Evolutionary conservation across 176 grass and related monocot species (phyloP), one percentile per base, ranked within the genome.

Genomic region (Chloris gayana): DNA sequence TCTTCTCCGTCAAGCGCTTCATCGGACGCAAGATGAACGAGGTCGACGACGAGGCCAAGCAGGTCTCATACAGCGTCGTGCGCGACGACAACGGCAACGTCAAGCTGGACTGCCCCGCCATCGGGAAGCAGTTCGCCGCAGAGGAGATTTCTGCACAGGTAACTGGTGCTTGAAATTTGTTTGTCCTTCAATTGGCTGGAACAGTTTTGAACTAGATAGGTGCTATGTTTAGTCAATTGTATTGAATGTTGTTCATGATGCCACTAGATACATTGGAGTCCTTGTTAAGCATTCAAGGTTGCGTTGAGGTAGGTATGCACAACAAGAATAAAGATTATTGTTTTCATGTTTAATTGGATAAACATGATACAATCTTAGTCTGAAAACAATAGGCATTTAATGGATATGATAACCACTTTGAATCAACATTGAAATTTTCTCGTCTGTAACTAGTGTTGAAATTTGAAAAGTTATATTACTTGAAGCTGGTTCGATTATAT

Each of bases 61-160:
- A 98, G 71, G 95, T 98, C 7, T 95, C 92, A 0, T 98, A 98
- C 62, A 72, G 73, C 57, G 90, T 98, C 3, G 35, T 37, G 35
- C 35, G 3, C 35, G 35, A 37, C 3, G 35, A 37, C 35, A 37
- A 37, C 3, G 35, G 35, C 35, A 37, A 37, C 3, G 35, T 37
- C 35, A 37, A 37, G 35, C 35, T 37, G 5, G 35, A 37, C 35
- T 37, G 35, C 35, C 35, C 35, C 35, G 35, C 35, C 35, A 37
- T 37, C 35, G 35, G 35, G 25, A 98, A 95, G 60, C 95, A 95
- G 54, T 98, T 98, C 64, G 95, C 95, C 38, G 92, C 92, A 0
- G 95, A 98, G 70, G 95, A 98, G 86, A 98, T 98, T 11, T 98
- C 95, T 0, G 95, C 95, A 25, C 95, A 98, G 95, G 95, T 51